phyloP scores from a whole-genome alignment of 2,329 filamentous ascomycete species.

The Stagonosporopsis chrysanthemi region DNA sequence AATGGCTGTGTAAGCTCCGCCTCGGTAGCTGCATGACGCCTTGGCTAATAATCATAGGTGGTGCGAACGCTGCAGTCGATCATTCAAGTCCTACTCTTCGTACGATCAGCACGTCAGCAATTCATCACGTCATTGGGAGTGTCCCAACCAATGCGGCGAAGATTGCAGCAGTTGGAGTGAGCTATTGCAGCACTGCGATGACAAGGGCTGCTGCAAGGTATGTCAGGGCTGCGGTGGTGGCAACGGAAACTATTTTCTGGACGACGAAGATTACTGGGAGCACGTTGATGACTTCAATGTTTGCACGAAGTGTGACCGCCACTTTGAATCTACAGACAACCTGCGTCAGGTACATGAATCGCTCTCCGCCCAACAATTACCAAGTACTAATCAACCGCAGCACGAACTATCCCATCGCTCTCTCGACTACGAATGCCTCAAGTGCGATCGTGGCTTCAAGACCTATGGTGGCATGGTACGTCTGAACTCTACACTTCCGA shows the following conservation, averaged over 20 bases:
- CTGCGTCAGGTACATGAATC: too few relatives aligned
- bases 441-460: conserved; percentile 21
- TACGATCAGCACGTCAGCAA: not conserved
- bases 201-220: not conserved
- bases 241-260: not conserved
- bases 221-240: not conserved
- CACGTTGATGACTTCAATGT: not conserved
- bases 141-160: not conserved
- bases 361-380: too few relatives aligned
- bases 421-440: conserved; percentile 18
- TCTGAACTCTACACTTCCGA: not conserved
- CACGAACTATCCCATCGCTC: not conserved
- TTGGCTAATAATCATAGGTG: too few relatives aligned
- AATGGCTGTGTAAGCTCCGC: too few relatives aligned
- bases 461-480: conserved; percentile 26
- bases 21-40: too few relatives aligned
- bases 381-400: not conserved
- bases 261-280: not conserved
- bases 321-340: too few relatives aligned
- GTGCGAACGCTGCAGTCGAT: too few relatives aligned
- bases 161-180: not conserved
- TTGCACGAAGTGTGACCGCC: not conserved
- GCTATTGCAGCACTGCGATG: not conserved
- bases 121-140: not conserved
- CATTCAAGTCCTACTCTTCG: too few relatives aligned